Conservation (phyloP, 164 flowering plant species). For the Nymphaea colorata region DNA sequence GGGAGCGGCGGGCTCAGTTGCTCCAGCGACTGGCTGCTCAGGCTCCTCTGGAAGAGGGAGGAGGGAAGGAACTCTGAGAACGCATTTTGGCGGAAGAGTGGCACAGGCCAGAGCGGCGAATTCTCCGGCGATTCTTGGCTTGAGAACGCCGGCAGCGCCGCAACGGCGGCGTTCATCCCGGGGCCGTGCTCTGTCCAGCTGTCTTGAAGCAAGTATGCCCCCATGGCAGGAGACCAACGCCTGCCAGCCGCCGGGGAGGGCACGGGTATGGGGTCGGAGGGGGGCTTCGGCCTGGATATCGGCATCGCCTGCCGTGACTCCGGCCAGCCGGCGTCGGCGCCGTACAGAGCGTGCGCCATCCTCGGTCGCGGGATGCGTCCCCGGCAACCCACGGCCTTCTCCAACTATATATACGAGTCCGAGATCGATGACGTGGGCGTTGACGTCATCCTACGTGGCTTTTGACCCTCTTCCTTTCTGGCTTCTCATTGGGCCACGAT, state of each 20-base stretch:
- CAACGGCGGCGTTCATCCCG: background rate
- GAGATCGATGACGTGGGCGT: background rate
- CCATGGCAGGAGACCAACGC: background rate
- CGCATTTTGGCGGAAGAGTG: background rate
- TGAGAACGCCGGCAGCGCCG: background rate
- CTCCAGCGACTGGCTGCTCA: slow-evolving; percentile 2
- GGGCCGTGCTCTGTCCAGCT: background rate
- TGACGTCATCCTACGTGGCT: background rate
- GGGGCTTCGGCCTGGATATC: background rate
- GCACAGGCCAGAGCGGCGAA: background rate
- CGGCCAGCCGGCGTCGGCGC: background rate
- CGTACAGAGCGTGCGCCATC: background rate
- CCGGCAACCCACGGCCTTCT: background rate
- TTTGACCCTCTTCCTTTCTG: too few species aligned
- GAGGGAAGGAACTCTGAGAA: background rate
- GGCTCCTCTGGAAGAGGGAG: background rate
- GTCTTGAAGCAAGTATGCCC: background rate
- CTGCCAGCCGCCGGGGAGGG: background rate
- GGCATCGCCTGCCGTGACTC: background rate
- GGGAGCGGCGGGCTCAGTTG: background rate
- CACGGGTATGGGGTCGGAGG: background rate
- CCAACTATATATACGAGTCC: background rate
- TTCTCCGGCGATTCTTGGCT: background rate
- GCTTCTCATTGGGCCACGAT: background rate
- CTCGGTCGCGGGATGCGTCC: background rate